Evolutionary conservation across 257 asterid species (phyloP).

Genomic region (Parsonsia alboflavescens): DNA sequence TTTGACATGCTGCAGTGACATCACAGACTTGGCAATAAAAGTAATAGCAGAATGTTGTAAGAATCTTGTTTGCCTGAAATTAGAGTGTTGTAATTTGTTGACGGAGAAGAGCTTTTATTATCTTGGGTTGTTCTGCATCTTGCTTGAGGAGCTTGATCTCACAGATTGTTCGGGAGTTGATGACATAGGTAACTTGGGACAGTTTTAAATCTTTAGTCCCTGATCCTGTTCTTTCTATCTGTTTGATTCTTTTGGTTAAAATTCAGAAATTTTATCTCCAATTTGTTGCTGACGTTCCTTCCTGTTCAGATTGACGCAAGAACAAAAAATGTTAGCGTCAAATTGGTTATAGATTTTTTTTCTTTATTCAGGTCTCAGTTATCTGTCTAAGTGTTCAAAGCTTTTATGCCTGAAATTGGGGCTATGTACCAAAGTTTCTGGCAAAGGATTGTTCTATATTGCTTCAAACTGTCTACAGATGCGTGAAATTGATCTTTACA

Average conservation of each 20-base stretch:
- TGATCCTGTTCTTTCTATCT: neutral
- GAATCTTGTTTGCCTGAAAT: constrained; percentile 52
- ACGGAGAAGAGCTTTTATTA: constrained; percentile 48
- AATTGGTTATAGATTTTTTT: constrained; percentile 2
- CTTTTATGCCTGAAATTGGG: constrained; percentile 61
- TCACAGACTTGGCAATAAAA: constrained; percentile 49
- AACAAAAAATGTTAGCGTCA: neutral
- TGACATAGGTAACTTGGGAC: constrained; percentile 43
- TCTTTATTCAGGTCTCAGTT: constrained; percentile 42
- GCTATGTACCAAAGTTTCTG: constrained; percentile 50
- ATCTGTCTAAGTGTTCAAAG: constrained; percentile 53
- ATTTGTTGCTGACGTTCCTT: neutral
- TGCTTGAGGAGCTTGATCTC: constrained; percentile 67
- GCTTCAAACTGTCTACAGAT: constrained; percentile 51
- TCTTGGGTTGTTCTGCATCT: constrained; percentile 45
- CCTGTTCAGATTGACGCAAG: neutral
- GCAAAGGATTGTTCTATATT: constrained; percentile 53
- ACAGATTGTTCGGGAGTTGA: constrained; percentile 67
- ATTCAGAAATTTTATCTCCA: neutral
- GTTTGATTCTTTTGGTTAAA: neutral
- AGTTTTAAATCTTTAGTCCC: neutral
- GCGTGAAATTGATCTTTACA: constrained; percentile 65
- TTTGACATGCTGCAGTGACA: constrained; percentile 65
- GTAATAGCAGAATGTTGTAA: constrained; percentile 48
- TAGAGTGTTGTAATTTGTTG: constrained; percentile 69